Evolutionary conservation across 495 filamentous ascomycete genomes (phyloP).

Genomic region (Cenococcum geophilum): DNA sequence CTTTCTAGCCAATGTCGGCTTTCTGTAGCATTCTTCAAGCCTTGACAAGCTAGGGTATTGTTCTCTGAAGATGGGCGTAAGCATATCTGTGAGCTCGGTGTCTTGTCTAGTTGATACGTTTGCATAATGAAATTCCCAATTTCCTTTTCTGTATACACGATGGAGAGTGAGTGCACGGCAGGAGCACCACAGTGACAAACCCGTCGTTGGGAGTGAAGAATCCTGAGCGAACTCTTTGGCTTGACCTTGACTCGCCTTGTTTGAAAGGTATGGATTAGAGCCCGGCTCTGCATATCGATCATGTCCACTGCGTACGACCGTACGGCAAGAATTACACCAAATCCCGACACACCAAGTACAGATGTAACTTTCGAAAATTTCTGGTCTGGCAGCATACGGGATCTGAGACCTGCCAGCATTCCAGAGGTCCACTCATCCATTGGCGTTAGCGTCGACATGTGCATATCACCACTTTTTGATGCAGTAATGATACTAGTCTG

Average conservation of each 20-base stretch:
- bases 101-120: slow-evolving; percentile 28
- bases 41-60: slow-evolving; percentile 29
- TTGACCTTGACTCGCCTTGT: slow-evolving; percentile 48
- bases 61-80: slow-evolving; percentile 23
- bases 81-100: slow-evolving; percentile 26
- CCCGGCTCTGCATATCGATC: slow-evolving; percentile 46
- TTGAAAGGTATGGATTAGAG: slow-evolving; percentile 50
- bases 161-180: slow-evolving; percentile 30
- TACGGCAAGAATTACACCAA: slow-evolving; percentile 48
- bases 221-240: slow-evolving; percentile 24
- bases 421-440: slow-evolving; percentile 33
- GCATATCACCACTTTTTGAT: slow-evolving; percentile 32
- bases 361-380: slow-evolving; percentile 31
- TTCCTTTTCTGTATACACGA: slow-evolving; percentile 32
- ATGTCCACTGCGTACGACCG: slow-evolving; percentile 48
- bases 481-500: slow-evolving; percentile 16
- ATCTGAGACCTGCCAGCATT: slow-evolving; percentile 32
- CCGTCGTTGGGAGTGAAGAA: slow-evolving; percentile 30
- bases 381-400: slow-evolving; percentile 22
- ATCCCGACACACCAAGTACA: slow-evolving; percentile 38
- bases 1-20: slow-evolving; percentile 36
- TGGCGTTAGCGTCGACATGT: slow-evolving; percentile 44
- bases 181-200: slow-evolving; percentile 26
- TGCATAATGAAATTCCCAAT: slow-evolving; percentile 31
- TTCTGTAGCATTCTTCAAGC: slow-evolving; percentile 34